These are phyloP conservation scores for Geotrichum ghanense DNA, from an alignment of 805 yeast genomes.

Conservation along the genomic window DNA sequence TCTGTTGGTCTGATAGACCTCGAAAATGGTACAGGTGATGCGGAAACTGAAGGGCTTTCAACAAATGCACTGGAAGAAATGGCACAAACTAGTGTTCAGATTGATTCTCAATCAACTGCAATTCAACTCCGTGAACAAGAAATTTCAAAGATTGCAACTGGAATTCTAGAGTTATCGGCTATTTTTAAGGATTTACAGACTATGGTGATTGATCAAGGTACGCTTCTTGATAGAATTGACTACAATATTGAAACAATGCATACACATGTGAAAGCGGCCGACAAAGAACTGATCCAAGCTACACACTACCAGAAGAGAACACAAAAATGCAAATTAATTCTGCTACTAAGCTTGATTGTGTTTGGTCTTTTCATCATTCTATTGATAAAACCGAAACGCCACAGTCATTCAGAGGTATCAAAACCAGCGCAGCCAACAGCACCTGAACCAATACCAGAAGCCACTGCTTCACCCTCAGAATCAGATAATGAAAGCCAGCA, in stretches of 20 bases:
- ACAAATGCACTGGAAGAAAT: conserved; percentile 25
- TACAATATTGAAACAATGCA: conserved; percentile 79
- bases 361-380: conserved; percentile 60
- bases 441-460: no score
- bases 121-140: conserved; percentile 76
- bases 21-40: conserved; percentile 11
- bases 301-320: conserved; percentile 76
- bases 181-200: conserved; percentile 89
- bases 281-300: conserved; percentile 66
- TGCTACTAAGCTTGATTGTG: conserved; percentile 60
- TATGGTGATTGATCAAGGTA: conserved; percentile 90
- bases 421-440: no score
- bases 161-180: conserved; percentile 84
- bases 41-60: conserved; percentile 26
- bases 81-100: conserved; percentile 5
- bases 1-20: conserved; percentile 14
- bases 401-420: no score
- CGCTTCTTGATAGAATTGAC: conserved; percentile 85
- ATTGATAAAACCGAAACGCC: conserved; percentile 38
- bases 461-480: no score
- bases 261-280: conserved; percentile 63
- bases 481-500: no score
- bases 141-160: conserved; percentile 83
- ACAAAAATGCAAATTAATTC: conserved; percentile 79
- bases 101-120: conserved; percentile 29